Evolutionary conservation across 2,329 filamentous ascomycete species (phyloP).

Genomic region (Arthroderma sp.): DNA sequence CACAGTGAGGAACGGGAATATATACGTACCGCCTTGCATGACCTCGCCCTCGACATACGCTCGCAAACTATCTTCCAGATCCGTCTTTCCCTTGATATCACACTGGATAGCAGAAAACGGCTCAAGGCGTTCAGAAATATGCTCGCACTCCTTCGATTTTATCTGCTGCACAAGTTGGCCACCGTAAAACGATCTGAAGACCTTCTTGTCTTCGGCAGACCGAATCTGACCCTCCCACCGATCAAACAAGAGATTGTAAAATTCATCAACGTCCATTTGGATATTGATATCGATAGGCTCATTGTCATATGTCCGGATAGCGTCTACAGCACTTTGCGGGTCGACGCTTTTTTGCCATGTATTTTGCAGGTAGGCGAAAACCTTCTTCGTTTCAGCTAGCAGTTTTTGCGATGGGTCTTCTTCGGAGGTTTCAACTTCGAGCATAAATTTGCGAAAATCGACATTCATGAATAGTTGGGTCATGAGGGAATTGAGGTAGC

Average conservation of each 20-base stretch:
- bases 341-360: constrained; percentile 61
- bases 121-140: constrained; percentile 82
- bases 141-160: constrained; percentile 84
- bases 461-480: constrained; percentile 95
- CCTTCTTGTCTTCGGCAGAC: constrained; percentile 52
- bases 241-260: constrained; percentile 88
- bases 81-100: constrained; percentile 84
- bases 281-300: constrained; percentile 69
- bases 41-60: constrained; percentile 95
- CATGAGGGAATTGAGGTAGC: constrained; percentile 89
- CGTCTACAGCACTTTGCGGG: constrained; percentile 56
- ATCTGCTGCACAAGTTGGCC: constrained; percentile 89
- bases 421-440: constrained; percentile 48
- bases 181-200: constrained; percentile 73
- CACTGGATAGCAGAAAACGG: constrained; percentile 91
- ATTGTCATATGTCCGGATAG: constrained; percentile 72
- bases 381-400: constrained; percentile 60
- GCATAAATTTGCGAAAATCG: constrained; percentile 71
- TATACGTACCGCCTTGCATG: constrained; percentile 65
- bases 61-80: constrained; percentile 71
- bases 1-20: neutral
- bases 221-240: constrained; percentile 74
- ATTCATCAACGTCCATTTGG: constrained; percentile 98
- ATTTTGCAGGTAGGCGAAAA: constrained; percentile 80
- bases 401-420: constrained; percentile 48